Base-by-base conservation (phyloP, 2,329 filamentous ascomycete species). In the Fusarium sp. region DNA sequence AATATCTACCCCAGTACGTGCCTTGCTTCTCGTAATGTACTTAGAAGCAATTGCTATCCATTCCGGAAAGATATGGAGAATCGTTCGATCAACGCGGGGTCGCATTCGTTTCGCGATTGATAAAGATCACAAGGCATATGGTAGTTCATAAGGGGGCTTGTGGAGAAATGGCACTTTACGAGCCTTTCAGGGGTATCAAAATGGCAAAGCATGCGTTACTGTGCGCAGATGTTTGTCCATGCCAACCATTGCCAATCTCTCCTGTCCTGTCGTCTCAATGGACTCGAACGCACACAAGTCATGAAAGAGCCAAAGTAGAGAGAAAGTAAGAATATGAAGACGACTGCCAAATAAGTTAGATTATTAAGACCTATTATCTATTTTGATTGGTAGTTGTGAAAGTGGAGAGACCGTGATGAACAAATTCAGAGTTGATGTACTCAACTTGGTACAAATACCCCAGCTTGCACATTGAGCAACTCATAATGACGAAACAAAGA, bases 201-300 rank as follows among this genome's bases (percentile, higher is more conserved):
- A 18, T 16, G 21, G 10, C 15, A 16, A 31, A 21, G 15, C 14
- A 31, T 31, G 14, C 21, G 21, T 33, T n/a, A 7, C 8, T 18
- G 7, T n/a, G 9, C 3, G 14, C 0, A 6, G 19, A n/a, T 14
- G 7, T 3, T 23, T 7, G 15, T 9, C 25, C 14, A 15, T 44
- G n/a, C 15, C 41, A 14, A 44, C 41, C 23, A 23, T 25, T 9
- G 10, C n/a, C 8, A 44, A 23, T 1, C 7, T 10, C n/a, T 25
- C 18, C 14, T 44, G 10, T 18, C 14, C 23, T 18, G 18, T 44
- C 4, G 16, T 44, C 9, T 18, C 23, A 23, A 9, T 14, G 10
- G 8, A 18, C 10, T 44, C 41, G 8, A 44, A 44, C 7, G 16
- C 31, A 31, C 12, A 31, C 12, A 31, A 31, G 31, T 31, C 14